Percentiles rank a stretch among this genome's conserved stretches.
These are phyloP conservation scores for Chaetomiaceae sp. DNA, from an alignment of 2,329 filamentous ascomycete genomes.

Conservation along the genomic window DNA sequence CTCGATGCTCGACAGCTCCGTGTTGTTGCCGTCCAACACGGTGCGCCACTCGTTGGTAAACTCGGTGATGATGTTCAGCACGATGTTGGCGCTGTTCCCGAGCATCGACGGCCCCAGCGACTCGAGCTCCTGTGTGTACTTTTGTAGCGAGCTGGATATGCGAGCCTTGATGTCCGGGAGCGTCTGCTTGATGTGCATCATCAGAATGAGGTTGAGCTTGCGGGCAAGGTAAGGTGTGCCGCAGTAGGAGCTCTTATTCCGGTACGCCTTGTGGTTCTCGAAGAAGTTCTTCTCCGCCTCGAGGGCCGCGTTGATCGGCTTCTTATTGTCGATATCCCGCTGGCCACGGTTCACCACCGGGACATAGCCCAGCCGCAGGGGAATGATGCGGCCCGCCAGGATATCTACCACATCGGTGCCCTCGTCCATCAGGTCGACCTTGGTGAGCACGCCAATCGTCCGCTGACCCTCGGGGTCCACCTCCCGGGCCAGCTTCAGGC, in stretches of 20 bases:
- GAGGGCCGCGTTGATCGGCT: constrained; percentile 81
- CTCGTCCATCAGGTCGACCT: constrained; percentile 98
- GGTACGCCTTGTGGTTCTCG: constrained; percentile 96
- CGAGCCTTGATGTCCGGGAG: constrained; percentile 97
- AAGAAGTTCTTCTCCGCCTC: constrained; percentile 97
- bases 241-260: constrained; percentile 98
- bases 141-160: constrained; percentile 87
- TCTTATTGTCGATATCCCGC: constrained; percentile 97
- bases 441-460: constrained; percentile 96
- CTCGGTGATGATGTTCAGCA: constrained; percentile 97
- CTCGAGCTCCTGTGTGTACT: constrained; percentile 77
- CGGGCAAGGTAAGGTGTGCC: constrained; percentile 94
- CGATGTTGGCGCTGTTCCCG: constrained; percentile 91
- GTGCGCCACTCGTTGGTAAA: constrained; percentile 98
- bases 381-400: constrained; percentile 93
- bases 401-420: constrained; percentile 98
- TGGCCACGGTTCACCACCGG: constrained; percentile 97
- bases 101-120: constrained; percentile 89
- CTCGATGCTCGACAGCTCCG: constrained; percentile 88
- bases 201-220: constrained; percentile 95
- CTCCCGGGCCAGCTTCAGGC: constrained; percentile 90
- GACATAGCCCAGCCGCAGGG: constrained; percentile 84
- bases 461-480: constrained; percentile 96
- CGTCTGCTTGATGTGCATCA: constrained; percentile 99
- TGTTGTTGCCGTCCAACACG: constrained; percentile 92